phyloP scores from a whole-genome alignment of 1,284 basidiomycete species.

The Tetrapyrgos nigripes region DNA sequence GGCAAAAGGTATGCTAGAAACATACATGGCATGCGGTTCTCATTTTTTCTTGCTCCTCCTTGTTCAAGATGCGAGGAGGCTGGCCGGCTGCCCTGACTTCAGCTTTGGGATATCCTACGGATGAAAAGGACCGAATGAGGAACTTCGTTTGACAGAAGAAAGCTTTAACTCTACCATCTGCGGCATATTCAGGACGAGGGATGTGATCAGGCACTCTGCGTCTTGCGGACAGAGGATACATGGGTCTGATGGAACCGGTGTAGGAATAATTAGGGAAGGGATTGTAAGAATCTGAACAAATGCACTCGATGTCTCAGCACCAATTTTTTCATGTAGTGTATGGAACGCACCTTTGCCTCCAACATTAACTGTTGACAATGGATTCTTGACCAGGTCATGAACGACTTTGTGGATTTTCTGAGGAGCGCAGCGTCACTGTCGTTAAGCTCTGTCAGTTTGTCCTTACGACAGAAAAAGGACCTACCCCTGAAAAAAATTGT shows the following conservation, averaged over 20 bases:
- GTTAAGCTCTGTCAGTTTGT: background rate
- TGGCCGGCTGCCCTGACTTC: slow-evolving; percentile 67
- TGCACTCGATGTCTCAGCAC: background rate
- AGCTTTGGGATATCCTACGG: slow-evolving; percentile 63
- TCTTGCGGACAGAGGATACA: slow-evolving; percentile 77
- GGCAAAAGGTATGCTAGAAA: slow-evolving; percentile 18
- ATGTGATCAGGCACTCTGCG: slow-evolving; percentile 79
- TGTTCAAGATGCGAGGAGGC: slow-evolving; percentile 66
- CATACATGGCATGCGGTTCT: slow-evolving; percentile 76
- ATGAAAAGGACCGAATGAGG: too few relatives aligned
- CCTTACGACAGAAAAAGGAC: slow-evolving; percentile 13
- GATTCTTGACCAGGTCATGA: slow-evolving; percentile 59
- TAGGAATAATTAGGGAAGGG: slow-evolving; percentile 74
- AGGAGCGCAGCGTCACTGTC: background rate
- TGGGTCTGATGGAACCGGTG: slow-evolving; percentile 76
- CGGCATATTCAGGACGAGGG: slow-evolving; percentile 80
- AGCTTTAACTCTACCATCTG: slow-evolving; percentile 59
- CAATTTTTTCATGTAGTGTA: background rate
- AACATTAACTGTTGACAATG: slow-evolving; percentile 13
- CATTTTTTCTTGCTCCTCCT: slow-evolving; percentile 83
- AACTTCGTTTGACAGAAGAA: slow-evolving; percentile 29
- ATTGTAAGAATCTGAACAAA: slow-evolving; percentile 68
- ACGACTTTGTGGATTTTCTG: slow-evolving; percentile 84
- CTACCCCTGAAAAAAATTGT: slow-evolving; percentile 49
- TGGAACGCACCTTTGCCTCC: slow-evolving; percentile 9